Conservation (phyloP, 176 grass and related monocot genomes). For the Aegilops sharonensis region DNA sequence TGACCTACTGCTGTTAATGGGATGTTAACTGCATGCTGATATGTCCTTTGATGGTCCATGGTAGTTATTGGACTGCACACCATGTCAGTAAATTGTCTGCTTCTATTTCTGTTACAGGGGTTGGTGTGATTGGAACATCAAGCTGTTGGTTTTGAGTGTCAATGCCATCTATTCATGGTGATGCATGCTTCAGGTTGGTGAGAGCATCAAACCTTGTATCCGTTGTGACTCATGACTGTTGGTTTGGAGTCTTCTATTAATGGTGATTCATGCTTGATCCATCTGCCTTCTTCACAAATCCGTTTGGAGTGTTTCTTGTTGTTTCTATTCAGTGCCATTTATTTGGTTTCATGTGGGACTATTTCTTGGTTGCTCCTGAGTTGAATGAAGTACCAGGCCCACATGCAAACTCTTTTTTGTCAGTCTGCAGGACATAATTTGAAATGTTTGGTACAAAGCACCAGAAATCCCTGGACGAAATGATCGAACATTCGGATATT, state of each 20-base stretch:
- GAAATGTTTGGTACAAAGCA: background rate
- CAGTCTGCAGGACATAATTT: background rate
- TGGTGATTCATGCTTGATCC: background rate
- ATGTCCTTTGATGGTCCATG: constrained; percentile 11
- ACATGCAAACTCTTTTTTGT: background rate
- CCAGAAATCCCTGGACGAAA: background rate
- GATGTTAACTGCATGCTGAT: background rate
- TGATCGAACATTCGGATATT: background rate
- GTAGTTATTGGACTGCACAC: background rate
- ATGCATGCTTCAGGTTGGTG: constrained; percentile 25
- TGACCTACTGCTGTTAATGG: background rate
- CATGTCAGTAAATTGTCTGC: background rate
- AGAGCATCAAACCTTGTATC: constrained; percentile 27
- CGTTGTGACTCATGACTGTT: constrained; percentile 2
- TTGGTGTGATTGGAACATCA: constrained; percentile 26
- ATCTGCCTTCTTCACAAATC: background rate
- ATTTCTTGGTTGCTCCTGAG: background rate
- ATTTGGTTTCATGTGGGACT: background rate
- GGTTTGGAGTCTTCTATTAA: background rate
- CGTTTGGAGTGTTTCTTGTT: constrained; percentile 13
- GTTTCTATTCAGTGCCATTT: background rate
- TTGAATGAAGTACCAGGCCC: background rate
- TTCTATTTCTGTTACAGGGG: constrained; percentile 3
- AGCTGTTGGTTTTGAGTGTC: background rate
- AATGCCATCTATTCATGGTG: no score